phyloP scores from a whole-genome alignment of 192 early-diverging fungal genomes.

The Helicostylum pulchrum region DNA sequence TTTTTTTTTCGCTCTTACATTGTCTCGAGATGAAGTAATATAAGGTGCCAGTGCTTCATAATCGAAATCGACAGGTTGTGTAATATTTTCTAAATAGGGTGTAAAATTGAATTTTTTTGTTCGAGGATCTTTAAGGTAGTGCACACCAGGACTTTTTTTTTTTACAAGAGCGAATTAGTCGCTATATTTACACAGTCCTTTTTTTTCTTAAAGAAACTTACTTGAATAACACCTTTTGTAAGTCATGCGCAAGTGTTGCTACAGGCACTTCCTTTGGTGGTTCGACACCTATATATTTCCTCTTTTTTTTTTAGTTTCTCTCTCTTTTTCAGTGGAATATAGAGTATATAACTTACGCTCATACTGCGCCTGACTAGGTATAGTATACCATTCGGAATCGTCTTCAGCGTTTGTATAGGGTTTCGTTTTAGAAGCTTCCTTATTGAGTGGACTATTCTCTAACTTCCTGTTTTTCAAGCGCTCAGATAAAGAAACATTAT shows the following conservation, averaged over 20 bases:
- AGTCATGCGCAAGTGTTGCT: constrained; percentile 55
- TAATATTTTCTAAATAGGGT: constrained; percentile 74
- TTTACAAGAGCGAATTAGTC: background rate
- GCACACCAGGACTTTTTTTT: constrained; percentile 67
- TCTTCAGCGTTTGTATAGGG: no score
- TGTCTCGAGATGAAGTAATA: constrained; percentile 76
- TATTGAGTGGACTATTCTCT: no score
- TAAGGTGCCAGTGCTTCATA: constrained; percentile 76
- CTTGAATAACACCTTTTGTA: constrained; percentile 67
- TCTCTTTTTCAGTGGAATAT: no score
- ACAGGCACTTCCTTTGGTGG: constrained; percentile 8
- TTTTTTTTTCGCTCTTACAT: constrained; percentile 14
- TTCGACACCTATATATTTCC: constrained; percentile 5
- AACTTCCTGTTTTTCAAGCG: no score
- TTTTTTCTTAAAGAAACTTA: constrained; percentile 22
- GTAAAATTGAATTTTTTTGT: constrained; percentile 78
- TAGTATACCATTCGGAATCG: no score
- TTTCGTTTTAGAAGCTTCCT: no score
- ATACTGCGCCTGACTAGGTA: no score
- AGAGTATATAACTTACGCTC: no score
- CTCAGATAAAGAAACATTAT: no score
- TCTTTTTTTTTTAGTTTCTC: no score
- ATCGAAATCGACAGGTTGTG: constrained; percentile 78
- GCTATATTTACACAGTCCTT: background rate
- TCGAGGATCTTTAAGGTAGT: constrained; percentile 74